Evolutionary conservation across 495 filamentous ascomycete species (phyloP).

Genomic region (Glutinoglossum americanum): DNA sequence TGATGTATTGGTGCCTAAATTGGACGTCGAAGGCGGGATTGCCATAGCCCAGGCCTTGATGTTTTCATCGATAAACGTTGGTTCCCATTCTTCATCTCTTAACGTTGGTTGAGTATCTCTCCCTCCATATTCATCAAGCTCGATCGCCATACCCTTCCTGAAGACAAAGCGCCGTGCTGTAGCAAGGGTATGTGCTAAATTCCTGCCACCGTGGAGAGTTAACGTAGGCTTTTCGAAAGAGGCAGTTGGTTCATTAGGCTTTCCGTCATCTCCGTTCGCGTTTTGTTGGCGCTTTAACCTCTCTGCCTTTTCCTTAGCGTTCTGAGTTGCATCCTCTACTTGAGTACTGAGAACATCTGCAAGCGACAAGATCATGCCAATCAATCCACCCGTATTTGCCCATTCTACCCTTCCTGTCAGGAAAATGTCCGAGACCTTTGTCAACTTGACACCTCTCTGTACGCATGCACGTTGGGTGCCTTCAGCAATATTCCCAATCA

Average conservation of each 20-base stretch:
- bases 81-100: conserved; percentile 17
- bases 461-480: conserved; percentile 59
- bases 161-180: conserved; percentile 79
- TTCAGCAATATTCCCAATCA: conserved; percentile 72
- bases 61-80: conserved; percentile 52
- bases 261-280: conserved; percentile 6
- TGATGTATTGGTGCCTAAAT: background rate
- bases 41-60: conserved; percentile 70
- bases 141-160: conserved; percentile 52
- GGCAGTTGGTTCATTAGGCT: conserved; percentile 2
- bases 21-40: conserved; percentile 17
- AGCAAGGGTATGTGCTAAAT: conserved; percentile 57
- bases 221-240: conserved; percentile 3
- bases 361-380: conserved; percentile 64
- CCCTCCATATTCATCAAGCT: conserved; percentile 37
- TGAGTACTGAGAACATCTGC: conserved; percentile 32
- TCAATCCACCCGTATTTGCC: conserved; percentile 53
- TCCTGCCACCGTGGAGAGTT: conserved; percentile 47
- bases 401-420: conserved; percentile 58
- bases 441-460: conserved; percentile 37
- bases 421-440: conserved; percentile 51
- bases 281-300: conserved; percentile 8
- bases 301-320: conserved; percentile 14
- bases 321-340: conserved; percentile 11
- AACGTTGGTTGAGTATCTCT: conserved; percentile 15